Conservation (phyloP, 257 asterid genomes). For the Gentiana macrophylla region DNA sequence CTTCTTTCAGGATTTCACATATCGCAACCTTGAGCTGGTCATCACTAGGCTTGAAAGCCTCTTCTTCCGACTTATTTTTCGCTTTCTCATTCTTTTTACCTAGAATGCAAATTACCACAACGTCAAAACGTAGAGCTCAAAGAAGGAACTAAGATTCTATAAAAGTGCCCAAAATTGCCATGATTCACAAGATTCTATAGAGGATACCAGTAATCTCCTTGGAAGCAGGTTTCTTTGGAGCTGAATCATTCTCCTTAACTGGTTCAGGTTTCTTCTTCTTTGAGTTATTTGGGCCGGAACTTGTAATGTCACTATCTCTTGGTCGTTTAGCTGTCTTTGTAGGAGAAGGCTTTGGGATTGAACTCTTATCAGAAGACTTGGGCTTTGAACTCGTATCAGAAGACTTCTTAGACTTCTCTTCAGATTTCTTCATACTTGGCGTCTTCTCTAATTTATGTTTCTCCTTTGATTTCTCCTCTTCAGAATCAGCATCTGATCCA, state of each 20-base stretch:
- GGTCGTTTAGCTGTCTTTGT: conserved; percentile 38
- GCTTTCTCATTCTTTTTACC: conserved; percentile 35
- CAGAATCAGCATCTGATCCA: conserved; percentile 35
- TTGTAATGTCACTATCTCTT: conserved; percentile 25
- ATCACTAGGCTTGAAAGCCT: conserved; percentile 25
- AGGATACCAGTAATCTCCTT: conserved; percentile 55
- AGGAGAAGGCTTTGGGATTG: conserved; percentile 45
- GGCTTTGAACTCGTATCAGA: conserved; percentile 24
- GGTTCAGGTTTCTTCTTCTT: conserved; percentile 43
- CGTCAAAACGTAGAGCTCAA: background rate
- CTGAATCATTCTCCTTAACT: conserved; percentile 37
- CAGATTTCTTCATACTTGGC: conserved; percentile 41
- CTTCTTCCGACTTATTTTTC: conserved; percentile 22
- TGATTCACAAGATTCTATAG: background rate
- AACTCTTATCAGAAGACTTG: conserved; percentile 21
- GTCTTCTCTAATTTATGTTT: conserved; percentile 34
- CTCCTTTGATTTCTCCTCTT: conserved; percentile 29
- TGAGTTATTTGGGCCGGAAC: conserved; percentile 36
- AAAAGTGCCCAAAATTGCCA: background rate
- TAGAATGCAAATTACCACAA: background rate
- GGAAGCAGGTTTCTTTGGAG: conserved; percentile 42
- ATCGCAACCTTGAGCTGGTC: conserved; percentile 27
- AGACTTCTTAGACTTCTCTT: conserved; percentile 23
- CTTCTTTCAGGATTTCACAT: conserved; percentile 32
- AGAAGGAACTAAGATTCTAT: background rate